These are phyloP conservation scores for Papiliotrema terrestris DNA, from an alignment of 1,284 basidiomycete species.

Conservation along the genomic window DNA sequence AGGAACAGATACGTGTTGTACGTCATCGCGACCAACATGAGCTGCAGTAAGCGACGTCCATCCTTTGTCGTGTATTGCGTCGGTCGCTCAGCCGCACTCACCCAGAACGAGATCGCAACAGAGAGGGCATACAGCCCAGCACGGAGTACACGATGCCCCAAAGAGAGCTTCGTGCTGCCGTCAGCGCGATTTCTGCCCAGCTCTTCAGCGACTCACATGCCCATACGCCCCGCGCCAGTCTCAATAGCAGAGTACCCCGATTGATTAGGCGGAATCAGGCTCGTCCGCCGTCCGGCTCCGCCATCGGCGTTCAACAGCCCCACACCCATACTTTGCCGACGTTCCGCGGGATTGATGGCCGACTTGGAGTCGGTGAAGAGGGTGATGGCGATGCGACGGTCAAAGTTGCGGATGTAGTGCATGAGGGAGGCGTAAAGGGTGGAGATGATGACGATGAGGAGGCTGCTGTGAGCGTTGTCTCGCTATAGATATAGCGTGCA, in stretches of 20 bases:
- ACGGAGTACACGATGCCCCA: slow-evolving; percentile 21
- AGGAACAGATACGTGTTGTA: slow-evolving; percentile 49
- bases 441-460: slow-evolving; percentile 36
- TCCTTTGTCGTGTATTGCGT: neutral
- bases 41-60: slow-evolving; percentile 15
- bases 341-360: neutral
- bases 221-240: slow-evolving; percentile 16
- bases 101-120: slow-evolving; percentile 46
- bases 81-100: slow-evolving; percentile 17
- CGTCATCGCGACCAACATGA: slow-evolving; percentile 53
- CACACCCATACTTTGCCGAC: slow-evolving; percentile 3
- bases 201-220: slow-evolving; percentile 25
- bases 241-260: slow-evolving; percentile 29
- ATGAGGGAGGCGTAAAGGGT: slow-evolving; percentile 41
- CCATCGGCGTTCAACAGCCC: slow-evolving; percentile 2
- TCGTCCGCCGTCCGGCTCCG: slow-evolving; percentile 8
- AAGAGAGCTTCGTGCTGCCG: slow-evolving; percentile 22
- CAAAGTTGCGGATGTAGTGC: slow-evolving; percentile 29
- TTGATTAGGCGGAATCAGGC: slow-evolving; percentile 23
- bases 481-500: too few species aligned
- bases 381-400: slow-evolving; percentile 29
- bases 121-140: slow-evolving; percentile 40
- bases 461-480: slow-evolving; percentile 13
- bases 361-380: slow-evolving; percentile 20
- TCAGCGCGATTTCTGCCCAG: neutral